These are phyloP conservation scores for Metschnikowia kunwiensis DNA, from an alignment of 805 yeast species.

Conservation along the genomic window DNA sequence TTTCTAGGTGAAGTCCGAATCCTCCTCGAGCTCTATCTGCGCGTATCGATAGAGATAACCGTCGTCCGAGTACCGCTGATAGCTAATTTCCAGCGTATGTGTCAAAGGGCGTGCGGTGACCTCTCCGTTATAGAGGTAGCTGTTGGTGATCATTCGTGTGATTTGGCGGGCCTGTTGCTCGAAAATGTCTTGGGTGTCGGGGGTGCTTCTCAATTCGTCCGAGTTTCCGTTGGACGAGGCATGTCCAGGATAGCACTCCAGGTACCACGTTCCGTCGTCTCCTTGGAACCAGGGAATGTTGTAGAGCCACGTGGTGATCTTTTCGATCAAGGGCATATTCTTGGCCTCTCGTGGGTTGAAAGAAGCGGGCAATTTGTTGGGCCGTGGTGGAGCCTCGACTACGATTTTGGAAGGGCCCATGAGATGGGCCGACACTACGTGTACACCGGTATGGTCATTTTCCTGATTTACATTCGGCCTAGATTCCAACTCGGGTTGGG, in stretches of 20 bases:
- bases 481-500: conserved; percentile 11
- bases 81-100: conserved; percentile 11
- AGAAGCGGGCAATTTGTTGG: conserved; percentile 36
- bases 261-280: conserved; percentile 17
- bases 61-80: conserved; percentile 14
- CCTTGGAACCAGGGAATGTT: conserved; percentile 49
- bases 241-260: conserved; percentile 53
- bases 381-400: conserved; percentile 3
- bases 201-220: conserved; percentile 12
- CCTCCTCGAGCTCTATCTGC: conserved; percentile 11
- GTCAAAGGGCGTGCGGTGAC: conserved; percentile 17
- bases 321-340: conserved; percentile 65
- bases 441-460: conserved; percentile 7
- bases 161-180: conserved; percentile 54
- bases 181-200: conserved; percentile 44
- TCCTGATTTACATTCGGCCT: conserved; percentile 12
- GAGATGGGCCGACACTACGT: conserved; percentile 9
- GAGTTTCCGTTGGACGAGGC: conserved; percentile 26
- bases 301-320: conserved; percentile 62
- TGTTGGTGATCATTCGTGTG: conserved; percentile 31
- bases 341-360: conserved; percentile 63
- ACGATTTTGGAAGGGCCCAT: conserved; percentile 8
- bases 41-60: conserved; percentile 16
- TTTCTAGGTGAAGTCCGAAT: conserved; percentile 8
- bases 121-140: conserved; percentile 17